Conservation (phyloP, 768 basidiomycete species). For the Polyporus arcularius region DNA sequence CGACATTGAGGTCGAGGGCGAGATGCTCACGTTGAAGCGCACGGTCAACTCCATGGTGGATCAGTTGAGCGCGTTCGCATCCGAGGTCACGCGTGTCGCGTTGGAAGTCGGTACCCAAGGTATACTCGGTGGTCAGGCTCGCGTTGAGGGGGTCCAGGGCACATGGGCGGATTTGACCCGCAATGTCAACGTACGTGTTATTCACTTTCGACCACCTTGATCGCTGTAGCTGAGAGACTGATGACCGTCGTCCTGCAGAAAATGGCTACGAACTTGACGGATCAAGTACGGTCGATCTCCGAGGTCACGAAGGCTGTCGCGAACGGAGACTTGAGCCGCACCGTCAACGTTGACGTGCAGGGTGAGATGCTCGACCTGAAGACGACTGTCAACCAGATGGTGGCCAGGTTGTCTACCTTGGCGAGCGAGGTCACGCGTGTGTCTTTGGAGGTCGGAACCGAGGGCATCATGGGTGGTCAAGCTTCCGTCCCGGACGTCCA, state of each 20-base stretch:
- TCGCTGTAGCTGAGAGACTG: background rate
- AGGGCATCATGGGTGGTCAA: constrained; percentile 93
- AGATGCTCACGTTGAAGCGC: constrained; percentile 81
- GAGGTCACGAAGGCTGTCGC: constrained; percentile 82
- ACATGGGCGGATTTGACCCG: constrained; percentile 91
- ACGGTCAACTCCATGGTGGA: constrained; percentile 97
- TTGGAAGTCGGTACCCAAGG: constrained; percentile 90
- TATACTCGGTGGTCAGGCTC: constrained; percentile 88
- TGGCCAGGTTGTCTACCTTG: constrained; percentile 67
- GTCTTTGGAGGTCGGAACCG: constrained; percentile 87
- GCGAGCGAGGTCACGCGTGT: constrained; percentile 90
- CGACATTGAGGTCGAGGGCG: constrained; percentile 84
- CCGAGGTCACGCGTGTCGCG: constrained; percentile 80
- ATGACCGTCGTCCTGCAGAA: constrained; percentile 45
- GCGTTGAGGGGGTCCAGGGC: constrained; percentile 88
- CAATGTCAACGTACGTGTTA: constrained; percentile 76
- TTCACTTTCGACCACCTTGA: background rate
- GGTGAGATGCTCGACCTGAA: constrained; percentile 92
- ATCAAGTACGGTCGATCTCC: constrained; percentile 90
- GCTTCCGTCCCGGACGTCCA: constrained; percentile 90
- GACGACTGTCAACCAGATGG: constrained; percentile 80
- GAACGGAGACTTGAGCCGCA: constrained; percentile 77
- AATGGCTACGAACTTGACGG: constrained; percentile 85
- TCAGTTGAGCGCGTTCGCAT: constrained; percentile 82
- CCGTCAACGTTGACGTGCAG: constrained; percentile 89